Evolutionary conservation across 1,284 basidiomycete species (phyloP).

Genomic region (Inonotus obliquus): DNA sequence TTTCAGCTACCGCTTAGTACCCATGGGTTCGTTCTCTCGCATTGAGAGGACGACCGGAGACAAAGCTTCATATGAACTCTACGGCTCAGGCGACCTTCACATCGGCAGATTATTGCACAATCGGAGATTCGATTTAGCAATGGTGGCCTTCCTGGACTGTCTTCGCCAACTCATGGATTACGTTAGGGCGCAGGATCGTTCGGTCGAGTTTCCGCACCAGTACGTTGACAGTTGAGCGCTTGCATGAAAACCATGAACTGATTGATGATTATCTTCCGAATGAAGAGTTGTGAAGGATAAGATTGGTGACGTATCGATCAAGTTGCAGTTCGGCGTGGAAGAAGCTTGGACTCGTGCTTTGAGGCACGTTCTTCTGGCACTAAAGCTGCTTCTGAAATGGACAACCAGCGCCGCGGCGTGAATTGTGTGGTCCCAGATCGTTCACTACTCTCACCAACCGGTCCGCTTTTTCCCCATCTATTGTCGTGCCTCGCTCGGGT

Average conservation of each 20-base stretch:
- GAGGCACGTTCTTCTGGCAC: conserved; percentile 83
- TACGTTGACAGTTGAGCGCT: conserved; percentile 36
- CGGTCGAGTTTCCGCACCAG: conserved; percentile 83
- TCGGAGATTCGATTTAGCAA: conserved; percentile 91
- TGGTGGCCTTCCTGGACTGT: conserved; percentile 95
- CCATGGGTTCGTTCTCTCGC: conserved; percentile 90
- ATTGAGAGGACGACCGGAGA: conserved; percentile 83
- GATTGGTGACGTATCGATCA: conserved; percentile 93
- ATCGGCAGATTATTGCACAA: conserved; percentile 88
- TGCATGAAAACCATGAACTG: neutral
- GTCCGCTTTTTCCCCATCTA: neutral
- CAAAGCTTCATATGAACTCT: conserved; percentile 84
- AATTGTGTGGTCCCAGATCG: conserved; percentile 33
- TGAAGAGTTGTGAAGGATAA: conserved; percentile 86
- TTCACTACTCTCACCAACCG: neutral
- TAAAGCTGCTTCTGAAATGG: conserved; percentile 85
- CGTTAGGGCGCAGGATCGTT: conserved; percentile 67
- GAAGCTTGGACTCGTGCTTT: conserved; percentile 95
- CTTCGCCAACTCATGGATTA: conserved; percentile 87
- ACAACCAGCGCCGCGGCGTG: conserved; percentile 63
- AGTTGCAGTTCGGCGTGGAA: conserved; percentile 91
- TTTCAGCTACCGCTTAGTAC: conserved; percentile 78
- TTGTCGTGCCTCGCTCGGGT: neutral
- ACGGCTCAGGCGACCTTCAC: conserved; percentile 87
- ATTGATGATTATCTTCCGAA: neutral